Evolutionary conservation across 225 moss, liverwort and hornwort genomes (phyloP), one percentile per base, ranked within the genome.

Genomic region (Thuidium tamariscinum): DNA sequence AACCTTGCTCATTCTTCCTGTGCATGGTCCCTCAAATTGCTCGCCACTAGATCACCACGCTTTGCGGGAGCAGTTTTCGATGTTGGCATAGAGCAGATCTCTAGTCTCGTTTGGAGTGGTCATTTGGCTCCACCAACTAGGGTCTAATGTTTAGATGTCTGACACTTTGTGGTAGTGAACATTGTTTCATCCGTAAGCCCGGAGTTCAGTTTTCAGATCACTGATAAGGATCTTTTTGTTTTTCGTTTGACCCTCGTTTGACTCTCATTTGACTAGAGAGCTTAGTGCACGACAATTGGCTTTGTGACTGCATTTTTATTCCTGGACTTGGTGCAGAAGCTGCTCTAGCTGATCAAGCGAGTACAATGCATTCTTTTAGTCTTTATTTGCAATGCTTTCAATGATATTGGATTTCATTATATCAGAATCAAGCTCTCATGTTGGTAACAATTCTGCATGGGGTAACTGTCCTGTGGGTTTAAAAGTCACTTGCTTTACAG

Each of bases 1-100:
- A n/a, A n/a, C n/a, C 66, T 82, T 81, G 91, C 42, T 79, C 79
- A 84, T 89, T 89, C 85, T 89, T 89, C 81, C 77, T 91, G 89
- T 87, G 89, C 74, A 89, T 89, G 91, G 74, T 82, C 84, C 63
- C 70, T 86, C 72, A 52, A 85, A 87, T 78, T 57, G 70, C 71
- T 84, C 57, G n/a, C 25, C 59, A 82, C 82, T 84, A 65, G 89
- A 84, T 84, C 52, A 51, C 44, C 65, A 71, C 26, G 54, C 51
- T n/a, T 65, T 59, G 57, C 34, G 57, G 71, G 63, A 76, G 64
- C 55, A 77, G 37, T 57, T 87, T 87, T 77, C 56, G 59, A 66
- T 80, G 52, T 46, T 66, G 74, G 54, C 85, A 88, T 84, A 13
- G 69, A 82, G 77, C 62, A 86, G 89, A 86, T 73, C 39, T 41